Percentiles rank a stretch among this genome's conserved stretches.
Evolutionary conservation across 2,329 filamentous ascomycete species (phyloP).

Genomic region (Shiraia sp.): DNA sequence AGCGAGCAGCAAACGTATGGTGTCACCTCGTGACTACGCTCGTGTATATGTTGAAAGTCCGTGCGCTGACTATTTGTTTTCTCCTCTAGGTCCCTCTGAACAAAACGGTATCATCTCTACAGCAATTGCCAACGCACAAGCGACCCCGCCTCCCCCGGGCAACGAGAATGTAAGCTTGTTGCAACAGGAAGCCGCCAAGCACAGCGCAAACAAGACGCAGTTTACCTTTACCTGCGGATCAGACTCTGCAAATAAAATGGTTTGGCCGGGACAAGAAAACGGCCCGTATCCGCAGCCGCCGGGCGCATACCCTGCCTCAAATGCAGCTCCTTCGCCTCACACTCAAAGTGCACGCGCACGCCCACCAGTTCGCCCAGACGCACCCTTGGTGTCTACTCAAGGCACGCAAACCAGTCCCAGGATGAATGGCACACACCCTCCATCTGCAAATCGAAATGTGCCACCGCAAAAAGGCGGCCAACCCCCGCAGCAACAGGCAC

Average conservation of each 20-base stretch:
- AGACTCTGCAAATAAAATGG: slow-evolving; percentile 77
- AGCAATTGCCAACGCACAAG: slow-evolving; percentile 80
- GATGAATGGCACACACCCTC: slow-evolving; percentile 46
- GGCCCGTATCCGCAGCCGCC: slow-evolving; percentile 43
- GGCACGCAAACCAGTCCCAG: slow-evolving; percentile 61
- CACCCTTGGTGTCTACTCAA: slow-evolving; percentile 54
- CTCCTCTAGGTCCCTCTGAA: slow-evolving; percentile 39
- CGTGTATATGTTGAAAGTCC: slow-evolving; percentile 25
- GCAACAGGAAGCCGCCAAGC: slow-evolving; percentile 67
- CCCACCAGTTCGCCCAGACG: slow-evolving; percentile 34
- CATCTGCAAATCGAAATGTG: slow-evolving; percentile 29
- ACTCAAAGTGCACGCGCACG: slow-evolving; percentile 28
- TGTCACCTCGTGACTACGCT: slow-evolving; percentile 33
- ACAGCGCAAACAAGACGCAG: slow-evolving; percentile 75
- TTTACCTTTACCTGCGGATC: slow-evolving; percentile 98
- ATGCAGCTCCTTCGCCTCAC: slow-evolving; percentile 22
- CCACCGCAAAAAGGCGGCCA: slow-evolving; percentile 44
- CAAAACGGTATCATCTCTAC: slow-evolving; percentile 86
- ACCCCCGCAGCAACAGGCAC: slow-evolving; percentile 48
- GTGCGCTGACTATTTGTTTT: slow-evolving; percentile 44
- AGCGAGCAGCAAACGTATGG: slow-evolving; percentile 45
- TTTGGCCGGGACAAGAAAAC: slow-evolving; percentile 69
- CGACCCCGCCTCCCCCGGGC: slow-evolving; percentile 56
- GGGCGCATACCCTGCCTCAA: slow-evolving; percentile 36
- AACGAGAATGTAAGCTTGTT: slow-evolving; percentile 80